These are phyloP conservation scores for Sungouiozyma intestinalis DNA, from an alignment of 805 yeast species.

Conservation along the genomic window DNA sequence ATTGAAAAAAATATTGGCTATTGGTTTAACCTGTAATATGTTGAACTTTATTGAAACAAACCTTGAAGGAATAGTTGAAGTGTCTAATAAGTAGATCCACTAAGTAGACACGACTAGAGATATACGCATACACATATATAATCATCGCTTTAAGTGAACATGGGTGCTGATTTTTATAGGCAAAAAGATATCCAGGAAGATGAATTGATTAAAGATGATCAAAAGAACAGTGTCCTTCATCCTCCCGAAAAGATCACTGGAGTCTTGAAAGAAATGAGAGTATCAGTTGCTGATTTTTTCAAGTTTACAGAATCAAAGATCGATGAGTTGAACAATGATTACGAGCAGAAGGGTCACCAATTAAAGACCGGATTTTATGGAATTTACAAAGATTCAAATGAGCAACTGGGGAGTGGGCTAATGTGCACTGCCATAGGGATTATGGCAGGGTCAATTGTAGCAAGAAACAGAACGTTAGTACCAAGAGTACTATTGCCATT, in stretches of 20 bases:
- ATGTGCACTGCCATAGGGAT: constrained; percentile 45
- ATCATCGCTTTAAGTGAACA: neutral
- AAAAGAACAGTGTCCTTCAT: constrained; percentile 1
- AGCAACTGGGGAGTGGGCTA: constrained; percentile 48
- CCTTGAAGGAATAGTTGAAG: too few species aligned
- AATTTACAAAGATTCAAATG: constrained; percentile 43
- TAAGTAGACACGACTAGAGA: too few species aligned
- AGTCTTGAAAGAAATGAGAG: constrained; percentile 12
- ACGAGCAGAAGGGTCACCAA: constrained; percentile 39
- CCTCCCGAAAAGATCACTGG: constrained; percentile 14
- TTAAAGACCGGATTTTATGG: constrained; percentile 42
- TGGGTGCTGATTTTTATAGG: constrained; percentile 6
- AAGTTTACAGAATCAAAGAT: constrained; percentile 13
- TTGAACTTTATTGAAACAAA: too few species aligned
- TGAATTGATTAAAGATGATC: constrained; percentile 1
- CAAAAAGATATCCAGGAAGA: constrained; percentile 4
- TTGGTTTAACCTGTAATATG: too few species aligned
- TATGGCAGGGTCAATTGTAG: constrained; percentile 48
- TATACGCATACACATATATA: too few species aligned
- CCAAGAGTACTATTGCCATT: constrained; percentile 42
- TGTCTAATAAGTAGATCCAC: too few species aligned
- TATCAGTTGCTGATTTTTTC: constrained; percentile 5
- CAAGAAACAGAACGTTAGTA: constrained; percentile 42
- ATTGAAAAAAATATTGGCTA: too few species aligned
- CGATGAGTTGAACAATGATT: constrained; percentile 34